Base-by-base conservation (phyloP, 1,139 yeast genomes). In the Pichia sp. region DNA sequence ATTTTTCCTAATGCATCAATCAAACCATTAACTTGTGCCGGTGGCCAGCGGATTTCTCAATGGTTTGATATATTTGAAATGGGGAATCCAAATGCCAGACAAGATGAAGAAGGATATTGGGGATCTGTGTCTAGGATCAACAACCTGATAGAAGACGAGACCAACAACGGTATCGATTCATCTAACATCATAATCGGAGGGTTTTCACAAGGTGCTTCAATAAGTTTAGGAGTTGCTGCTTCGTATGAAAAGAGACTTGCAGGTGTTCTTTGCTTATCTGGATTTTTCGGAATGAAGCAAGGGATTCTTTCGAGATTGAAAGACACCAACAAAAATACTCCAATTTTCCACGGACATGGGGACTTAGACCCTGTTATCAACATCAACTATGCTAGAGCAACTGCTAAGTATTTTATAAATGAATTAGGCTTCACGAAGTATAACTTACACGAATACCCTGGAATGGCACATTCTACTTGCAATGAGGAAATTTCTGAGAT, bases 121-220 rank as follows among this genome's bases (percentile, higher is more conserved):
- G 74, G 74, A 52, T 75, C 87, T 39, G 74, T 85, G 47, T 78
- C 76, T 2, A 63, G 70, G 1, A 72, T 90, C 45, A 76, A 80
- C 55, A 65, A 65, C 6, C 72, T 83, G 54, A 76, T 93, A 47
- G 70, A 78, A 23, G 85, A 84, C 56, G 91, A 89, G 65, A 74
- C 81, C 16, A 78, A 76, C 7, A 66, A 66, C 5, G 87, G 95
- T 3, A 78, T 91, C 39, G 79, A 84, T 1, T 71, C 90, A 0
- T 83, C 85, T 39, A 79, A 85, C 50, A 85, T 93, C 48, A 74
- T 93, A 16, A 73, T 93, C 56, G 98, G 98, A 36, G 99, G 99
- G 0, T 93, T 93, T 65, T 85, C 95, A 7, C 99, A 93, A 70
- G 99, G 99, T 54, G 96, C 90, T 47, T 93, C 96, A 1, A 60